These are phyloP conservation scores for Jacaranda copaia DNA, from an alignment of 257 asterid genomes.

Conservation along the genomic window DNA sequence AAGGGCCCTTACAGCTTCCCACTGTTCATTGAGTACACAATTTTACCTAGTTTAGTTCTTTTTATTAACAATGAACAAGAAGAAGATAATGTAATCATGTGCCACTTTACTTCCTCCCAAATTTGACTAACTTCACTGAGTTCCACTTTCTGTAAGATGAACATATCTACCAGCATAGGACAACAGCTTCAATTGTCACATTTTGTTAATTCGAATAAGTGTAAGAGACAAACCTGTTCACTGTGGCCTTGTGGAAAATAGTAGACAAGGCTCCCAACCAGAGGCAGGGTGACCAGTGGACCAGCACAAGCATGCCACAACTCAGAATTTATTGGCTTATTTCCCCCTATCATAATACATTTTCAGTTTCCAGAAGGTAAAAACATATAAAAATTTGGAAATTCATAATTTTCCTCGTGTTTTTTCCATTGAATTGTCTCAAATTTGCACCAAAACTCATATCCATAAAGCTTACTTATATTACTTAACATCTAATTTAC, in stretches of 20 bases:
- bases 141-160: not conserved
- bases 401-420: slow-evolving; percentile 12
- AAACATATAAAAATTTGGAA: not conserved
- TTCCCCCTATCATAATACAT: slow-evolving; percentile 50
- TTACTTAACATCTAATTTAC: not conserved
- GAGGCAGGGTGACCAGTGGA: slow-evolving; percentile 88
- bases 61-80: not conserved
- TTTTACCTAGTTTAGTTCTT: not conserved
- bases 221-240: slow-evolving; percentile 72
- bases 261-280: slow-evolving; percentile 86
- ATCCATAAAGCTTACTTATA: too few relatives aligned
- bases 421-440: not conserved
- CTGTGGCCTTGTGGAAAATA: slow-evolving; percentile 96
- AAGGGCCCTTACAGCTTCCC: too few relatives aligned
- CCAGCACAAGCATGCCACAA: slow-evolving; percentile 98
- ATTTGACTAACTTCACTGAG: not conserved
- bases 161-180: not conserved
- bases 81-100: not conserved
- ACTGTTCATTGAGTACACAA: too few relatives aligned
- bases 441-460: not conserved
- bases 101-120: not conserved
- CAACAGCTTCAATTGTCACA: not conserved
- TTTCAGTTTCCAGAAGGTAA: too few relatives aligned
- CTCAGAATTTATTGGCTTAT: slow-evolving; percentile 78
- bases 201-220: not conserved